phyloP scores from a whole-genome alignment of 805 yeast genomes.

The Candida rishiriensis region DNA sequence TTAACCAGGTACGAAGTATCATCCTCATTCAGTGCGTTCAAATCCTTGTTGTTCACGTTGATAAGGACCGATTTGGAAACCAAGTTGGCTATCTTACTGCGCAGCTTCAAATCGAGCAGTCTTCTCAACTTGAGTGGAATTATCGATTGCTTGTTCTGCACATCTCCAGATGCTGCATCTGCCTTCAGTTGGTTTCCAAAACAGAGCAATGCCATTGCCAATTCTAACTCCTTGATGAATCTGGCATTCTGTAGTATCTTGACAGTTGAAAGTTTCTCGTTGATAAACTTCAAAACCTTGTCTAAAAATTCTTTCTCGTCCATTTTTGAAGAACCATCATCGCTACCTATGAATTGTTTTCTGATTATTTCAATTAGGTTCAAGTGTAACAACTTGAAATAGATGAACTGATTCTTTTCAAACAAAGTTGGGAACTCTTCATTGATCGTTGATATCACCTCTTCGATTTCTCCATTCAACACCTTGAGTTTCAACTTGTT shows the following conservation, averaged over 20 bases:
- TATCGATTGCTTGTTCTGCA: conserved; percentile 17
- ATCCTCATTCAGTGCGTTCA: conserved; percentile 9
- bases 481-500: conserved; percentile 49
- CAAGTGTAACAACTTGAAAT: conserved; percentile 67
- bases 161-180: not conserved
- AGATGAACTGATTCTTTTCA: conserved; percentile 58
- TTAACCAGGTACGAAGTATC: conserved; percentile 8
- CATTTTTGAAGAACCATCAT: conserved; percentile 18
- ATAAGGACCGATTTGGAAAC: conserved; percentile 65
- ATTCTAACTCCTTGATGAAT: conserved; percentile 69
- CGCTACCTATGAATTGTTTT: conserved; percentile 31
- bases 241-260: conserved; percentile 37
- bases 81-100: conserved; percentile 61
- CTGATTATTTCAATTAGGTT: conserved; percentile 80
- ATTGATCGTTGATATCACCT: conserved; percentile 54
- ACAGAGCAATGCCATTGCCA: conserved; percentile 76
- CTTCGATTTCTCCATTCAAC: conserved; percentile 55
- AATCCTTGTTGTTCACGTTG: conserved; percentile 24
- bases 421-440: conserved; percentile 59
- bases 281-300: conserved; percentile 53
- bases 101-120: conserved; percentile 53
- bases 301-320: conserved; percentile 47
- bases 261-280: conserved; percentile 39
- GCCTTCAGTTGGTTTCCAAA: conserved; percentile 34
- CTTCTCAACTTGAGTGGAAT: conserved; percentile 52